Evolutionary conservation across 306 rosid species (phyloP).

Genomic region (Castanea sativa): DNA sequence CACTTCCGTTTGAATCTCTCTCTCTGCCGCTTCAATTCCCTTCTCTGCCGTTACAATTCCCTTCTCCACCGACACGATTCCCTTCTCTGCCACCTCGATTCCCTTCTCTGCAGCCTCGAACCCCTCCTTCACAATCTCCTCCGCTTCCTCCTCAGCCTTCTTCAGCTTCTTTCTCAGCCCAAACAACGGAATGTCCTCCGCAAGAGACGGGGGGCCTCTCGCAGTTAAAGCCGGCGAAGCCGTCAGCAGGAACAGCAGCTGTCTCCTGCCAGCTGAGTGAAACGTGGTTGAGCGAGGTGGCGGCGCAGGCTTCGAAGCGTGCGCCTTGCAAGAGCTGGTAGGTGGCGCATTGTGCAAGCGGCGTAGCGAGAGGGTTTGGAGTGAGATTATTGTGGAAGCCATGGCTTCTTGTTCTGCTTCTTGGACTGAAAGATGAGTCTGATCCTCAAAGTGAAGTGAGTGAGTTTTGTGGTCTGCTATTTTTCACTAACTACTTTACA

Average conservation of each 20-base stretch:
- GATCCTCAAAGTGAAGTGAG: neutral
- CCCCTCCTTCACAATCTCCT: conserved; percentile 75
- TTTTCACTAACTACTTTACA: neutral
- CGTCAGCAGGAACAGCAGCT: conserved; percentile 48
- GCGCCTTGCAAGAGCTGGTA: conserved; percentile 25
- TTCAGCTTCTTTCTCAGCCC: conserved; percentile 71
- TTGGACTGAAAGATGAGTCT: neutral
- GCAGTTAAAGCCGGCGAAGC: conserved; percentile 46
- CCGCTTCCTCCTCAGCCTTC: conserved; percentile 65
- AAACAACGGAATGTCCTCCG: conserved; percentile 65
- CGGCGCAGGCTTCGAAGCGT: conserved; percentile 1
- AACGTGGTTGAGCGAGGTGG: neutral
- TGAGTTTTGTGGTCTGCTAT: conserved; percentile 24
- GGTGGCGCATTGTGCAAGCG: conserved; percentile 27
- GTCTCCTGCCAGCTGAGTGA: conserved; percentile 44
- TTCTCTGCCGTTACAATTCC: conserved; percentile 49
- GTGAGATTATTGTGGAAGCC: conserved; percentile 48
- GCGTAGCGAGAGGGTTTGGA: conserved; percentile 35
- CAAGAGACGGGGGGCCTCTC: conserved; percentile 40
- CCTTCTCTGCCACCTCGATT: conserved; percentile 35
- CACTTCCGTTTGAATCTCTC: conserved; percentile 43
- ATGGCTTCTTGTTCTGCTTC: conserved; percentile 7
- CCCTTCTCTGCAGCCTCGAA: conserved; percentile 76
- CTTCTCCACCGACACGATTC: conserved; percentile 44
- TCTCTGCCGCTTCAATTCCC: conserved; percentile 51